A percentile compares a stretch with the other conserved stretches of the same genome.
phyloP scores from a whole-genome alignment of 805 yeast species.

The Candida ascalaphidarum region DNA sequence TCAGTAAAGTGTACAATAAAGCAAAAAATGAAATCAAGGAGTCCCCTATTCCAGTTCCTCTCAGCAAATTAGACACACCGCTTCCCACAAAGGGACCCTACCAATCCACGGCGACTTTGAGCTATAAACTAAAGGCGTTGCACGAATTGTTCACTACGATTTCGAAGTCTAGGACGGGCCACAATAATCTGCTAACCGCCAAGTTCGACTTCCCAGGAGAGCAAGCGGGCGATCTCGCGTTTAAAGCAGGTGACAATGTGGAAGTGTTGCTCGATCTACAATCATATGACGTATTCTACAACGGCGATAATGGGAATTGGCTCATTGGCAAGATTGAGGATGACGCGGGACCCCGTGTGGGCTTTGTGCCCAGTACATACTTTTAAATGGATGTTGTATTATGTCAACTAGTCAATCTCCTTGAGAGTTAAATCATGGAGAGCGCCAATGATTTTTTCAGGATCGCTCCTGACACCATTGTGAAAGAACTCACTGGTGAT shows the following conservation, averaged over 20 bases:
- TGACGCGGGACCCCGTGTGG: slow-evolving; percentile 17
- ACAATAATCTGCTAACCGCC: slow-evolving; percentile 6
- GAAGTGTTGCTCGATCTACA: slow-evolving; percentile 26
- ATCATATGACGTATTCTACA: slow-evolving; percentile 11
- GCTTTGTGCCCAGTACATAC: slow-evolving; percentile 27
- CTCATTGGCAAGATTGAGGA: slow-evolving; percentile 21
- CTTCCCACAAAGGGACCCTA: slow-evolving; percentile 1
- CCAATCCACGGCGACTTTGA: slow-evolving; percentile 11
- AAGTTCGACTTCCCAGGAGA: slow-evolving; percentile 19
- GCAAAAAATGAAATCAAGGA: slow-evolving; percentile 23
- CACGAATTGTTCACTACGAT: slow-evolving; percentile 13
- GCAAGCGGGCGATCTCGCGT: slow-evolving; percentile 30
- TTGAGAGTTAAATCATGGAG: slow-evolving; percentile 31
- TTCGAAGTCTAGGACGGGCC: slow-evolving; percentile 1
- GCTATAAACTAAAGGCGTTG: slow-evolving; percentile 17
- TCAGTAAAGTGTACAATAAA: slow-evolving; percentile 21
- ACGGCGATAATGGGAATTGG: slow-evolving; percentile 19
- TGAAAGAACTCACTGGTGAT: slow-evolving; percentile 45
- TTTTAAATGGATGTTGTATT: slow-evolving; percentile 1
- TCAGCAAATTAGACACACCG: slow-evolving; percentile 4
- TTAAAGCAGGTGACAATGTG: slow-evolving; percentile 22
- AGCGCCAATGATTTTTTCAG: slow-evolving; percentile 28
- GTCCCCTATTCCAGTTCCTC: slow-evolving; percentile 16
- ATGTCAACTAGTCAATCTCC: slow-evolving; percentile 25
- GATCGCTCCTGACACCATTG: slow-evolving; percentile 37